Evolutionary conservation across 2,329 filamentous ascomycete genomes (phyloP), one percentile per base, ranked within the genome.

Genomic region (Xylariaceae sp.): DNA sequence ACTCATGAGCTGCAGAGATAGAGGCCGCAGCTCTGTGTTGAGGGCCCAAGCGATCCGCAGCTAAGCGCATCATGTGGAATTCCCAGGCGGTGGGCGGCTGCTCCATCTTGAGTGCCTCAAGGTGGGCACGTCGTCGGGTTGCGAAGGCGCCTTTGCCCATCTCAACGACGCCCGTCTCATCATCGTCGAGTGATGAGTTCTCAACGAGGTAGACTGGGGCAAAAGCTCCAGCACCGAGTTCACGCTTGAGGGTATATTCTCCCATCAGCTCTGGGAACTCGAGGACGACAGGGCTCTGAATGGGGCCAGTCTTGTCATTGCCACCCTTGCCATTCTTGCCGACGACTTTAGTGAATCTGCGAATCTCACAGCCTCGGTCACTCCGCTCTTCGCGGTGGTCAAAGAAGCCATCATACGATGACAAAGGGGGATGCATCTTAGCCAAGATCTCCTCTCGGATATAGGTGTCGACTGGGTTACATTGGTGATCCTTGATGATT

Each of bases 51-150:
- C 94, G 88, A 18, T 81, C 76, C 58, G 93, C 89, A 1, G 89
- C 84, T 50, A 90, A 82, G 1, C 90, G 87, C 75, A 97, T 90
- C 71, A 99, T 95, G 72, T 96, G 89, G 66, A 97, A 99, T 67
- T 99, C 94, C 94, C 94, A 99, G 0, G 89, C 80, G 5, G 86
- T 88, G 0, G 93, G 89, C 1, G 92, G 90, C 31, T 88, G 82
- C 72, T 99, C 94, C 84, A 96, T 92, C 72, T 99, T 99, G 61
- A 99, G 78, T 1, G 94, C 94, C 70, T 97, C 91, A 5, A 94
- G 78, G 1, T 75, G 58, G 41, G 75, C 75, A 40, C 88, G 83
- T 42, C 75, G 73, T 33, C 73, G 74, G 10, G 77, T 56, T n/a
- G 81, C 75, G 63, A 86, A 83, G 12, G 77, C 71, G 31, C 84